Evolutionary conservation across 2,329 filamentous ascomycete species (phyloP).

Genomic region (Ophiostoma populinum): DNA sequence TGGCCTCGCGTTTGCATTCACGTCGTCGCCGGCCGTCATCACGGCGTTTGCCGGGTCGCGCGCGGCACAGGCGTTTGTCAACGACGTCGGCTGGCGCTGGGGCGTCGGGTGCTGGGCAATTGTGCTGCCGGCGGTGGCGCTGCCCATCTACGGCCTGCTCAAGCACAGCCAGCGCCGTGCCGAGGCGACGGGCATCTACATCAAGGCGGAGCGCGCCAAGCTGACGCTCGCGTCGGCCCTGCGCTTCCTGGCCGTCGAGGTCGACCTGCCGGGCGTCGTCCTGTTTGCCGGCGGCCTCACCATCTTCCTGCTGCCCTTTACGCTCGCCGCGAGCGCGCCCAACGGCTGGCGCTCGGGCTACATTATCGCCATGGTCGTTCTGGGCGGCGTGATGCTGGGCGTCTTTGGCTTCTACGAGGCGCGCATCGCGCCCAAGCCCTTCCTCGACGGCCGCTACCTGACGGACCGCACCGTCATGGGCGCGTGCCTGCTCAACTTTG

Average conservation of each 20-base stretch:
- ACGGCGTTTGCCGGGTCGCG: conserved; percentile 26
- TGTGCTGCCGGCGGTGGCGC: conserved; percentile 37
- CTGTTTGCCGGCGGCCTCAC: too few relatives aligned
- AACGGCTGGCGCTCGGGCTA: conserved; percentile 32
- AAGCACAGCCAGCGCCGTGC: conserved; percentile 40
- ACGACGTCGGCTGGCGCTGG: conserved; percentile 41
- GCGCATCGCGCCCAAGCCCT: conserved; percentile 35
- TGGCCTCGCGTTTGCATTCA: too few relatives aligned
- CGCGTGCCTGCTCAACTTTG: too few relatives aligned
- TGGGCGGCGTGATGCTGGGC: conserved; percentile 40
- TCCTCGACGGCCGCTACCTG: conserved; percentile 23
- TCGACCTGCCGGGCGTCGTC: too few relatives aligned
- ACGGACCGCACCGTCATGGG: conserved; percentile 35
- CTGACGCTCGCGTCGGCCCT: too few relatives aligned
- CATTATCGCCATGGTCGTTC: conserved; percentile 41
- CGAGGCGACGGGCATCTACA: conserved; percentile 24
- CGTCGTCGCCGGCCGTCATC: conserved; percentile 43
- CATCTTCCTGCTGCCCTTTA: too few relatives aligned
- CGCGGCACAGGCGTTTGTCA: conserved; percentile 26
- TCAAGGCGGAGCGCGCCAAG: conserved; percentile 17
- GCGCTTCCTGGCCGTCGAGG: too few relatives aligned
- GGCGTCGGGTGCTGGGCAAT: conserved; percentile 44
- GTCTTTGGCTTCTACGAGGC: conserved; percentile 34
- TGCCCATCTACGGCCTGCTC: conserved; percentile 38
- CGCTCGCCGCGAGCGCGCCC: conserved; percentile 30